Base-by-base conservation (phyloP, 2,329 filamentous ascomycete genomes). In the Diaporthe sp. region DNA sequence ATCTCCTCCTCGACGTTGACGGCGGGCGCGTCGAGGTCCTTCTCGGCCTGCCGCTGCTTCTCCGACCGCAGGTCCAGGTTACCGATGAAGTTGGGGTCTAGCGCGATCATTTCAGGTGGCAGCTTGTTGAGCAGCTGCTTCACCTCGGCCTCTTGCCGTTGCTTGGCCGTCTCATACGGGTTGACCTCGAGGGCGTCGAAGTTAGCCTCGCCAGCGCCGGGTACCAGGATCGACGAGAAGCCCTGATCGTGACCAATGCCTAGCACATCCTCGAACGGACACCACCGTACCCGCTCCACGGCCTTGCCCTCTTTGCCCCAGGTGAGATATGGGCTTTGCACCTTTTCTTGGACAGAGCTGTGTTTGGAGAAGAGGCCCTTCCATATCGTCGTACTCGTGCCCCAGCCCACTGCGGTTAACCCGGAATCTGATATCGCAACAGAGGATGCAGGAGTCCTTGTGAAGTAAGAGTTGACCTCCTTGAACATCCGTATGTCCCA, bases 401-500 rank as follows among this genome's bases (percentile, higher is more conserved):
- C 95, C 93, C 94, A 98, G 65, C 95, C 95, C 2, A 98, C 94
- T 3, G 96, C 96, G 0, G 95, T 95, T 70, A 98, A 88, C 31
- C 94, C 94, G 15, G 93, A 92, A 83, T 99, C 97, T 72, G 95
- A 98, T 82, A 99, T 97, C 31, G 95, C 89, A 34, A 98, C 89
- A 0, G 94, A 94, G 2, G 94, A 92, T 7, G 94, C 96, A 0
- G 97, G 97, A 75, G 94, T 92, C 53, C 93, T 91, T 49, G 95
- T 94, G 78, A 93, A 95, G 86, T 98, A 98, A 79, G 90, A 95
- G 85, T 97, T 94, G 37, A 99, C 93, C 81, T 98, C 95, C 79
- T 94, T 95, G 87, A 97, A 97, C 90, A 95, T 98, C 58, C 96
- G 92, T 77, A 98, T 93, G 82, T 98, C 96, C 95, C 96, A 98